Conservation (phyloP, 2,329 filamentous ascomycete species). For the Huntiella decipiens region DNA sequence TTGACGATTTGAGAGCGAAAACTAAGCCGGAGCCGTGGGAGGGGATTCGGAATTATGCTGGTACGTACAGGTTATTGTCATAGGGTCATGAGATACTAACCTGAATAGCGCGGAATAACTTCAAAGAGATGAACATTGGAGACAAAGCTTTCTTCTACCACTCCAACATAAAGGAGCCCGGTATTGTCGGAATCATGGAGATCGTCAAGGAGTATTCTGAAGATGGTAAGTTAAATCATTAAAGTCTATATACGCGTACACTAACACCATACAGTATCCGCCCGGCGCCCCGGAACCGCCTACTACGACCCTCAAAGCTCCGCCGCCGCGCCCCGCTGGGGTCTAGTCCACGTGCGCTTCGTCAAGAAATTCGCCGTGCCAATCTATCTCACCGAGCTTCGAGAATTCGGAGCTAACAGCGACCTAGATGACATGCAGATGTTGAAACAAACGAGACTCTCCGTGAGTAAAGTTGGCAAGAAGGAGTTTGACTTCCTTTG, state of each 20-base stretch:
- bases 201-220: conserved; percentile 69
- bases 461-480: conserved; percentile 50
- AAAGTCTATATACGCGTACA: neutral
- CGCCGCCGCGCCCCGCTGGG: conserved; percentile 45
- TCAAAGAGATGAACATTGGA: conserved; percentile 76
- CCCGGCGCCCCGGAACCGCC: conserved; percentile 25
- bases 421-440: conserved; percentile 61
- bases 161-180: conserved; percentile 77
- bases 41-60: conserved; percentile 38
- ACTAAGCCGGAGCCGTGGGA: conserved; percentile 77
- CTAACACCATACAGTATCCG: conserved; percentile 16
- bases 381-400: conserved; percentile 53
- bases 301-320: conserved; percentile 71
- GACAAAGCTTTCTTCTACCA: conserved; percentile 96
- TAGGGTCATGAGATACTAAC: neutral
- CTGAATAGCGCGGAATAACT: conserved; percentile 56
- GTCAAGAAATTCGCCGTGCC: conserved; percentile 59
- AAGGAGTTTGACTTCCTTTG: conserved; percentile 48
- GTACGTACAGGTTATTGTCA: conserved; percentile 15
- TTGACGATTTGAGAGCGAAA: conserved; percentile 64
- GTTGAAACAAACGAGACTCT: conserved; percentile 63
- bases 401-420: conserved; percentile 36
- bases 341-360: conserved; percentile 74
- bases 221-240: conserved; percentile 39
- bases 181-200: conserved; percentile 74